Evolutionary conservation across 306 rosid genomes (phyloP), one percentile per base, ranked within the genome.

Genomic region (Prunus mira): DNA sequence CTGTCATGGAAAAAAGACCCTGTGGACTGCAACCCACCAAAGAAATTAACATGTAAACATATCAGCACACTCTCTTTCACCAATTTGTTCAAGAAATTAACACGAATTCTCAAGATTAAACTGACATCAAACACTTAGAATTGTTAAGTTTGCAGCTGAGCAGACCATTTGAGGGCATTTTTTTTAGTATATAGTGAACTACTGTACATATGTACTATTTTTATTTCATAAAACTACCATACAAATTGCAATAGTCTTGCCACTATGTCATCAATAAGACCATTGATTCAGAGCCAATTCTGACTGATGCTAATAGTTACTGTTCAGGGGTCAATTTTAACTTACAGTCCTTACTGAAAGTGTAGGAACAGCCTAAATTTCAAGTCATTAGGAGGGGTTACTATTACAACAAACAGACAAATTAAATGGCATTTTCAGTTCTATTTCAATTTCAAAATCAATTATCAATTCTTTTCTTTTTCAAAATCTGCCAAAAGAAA

Each of bases 1-100:
- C 83, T 87, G 65, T 93, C 92, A 54, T 75, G 90, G 78, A 87
- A 93, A 78, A 93, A 93, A 0, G 94, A 90, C 61, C 93, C 92
- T 1, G 93, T 89, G 1, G 92, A 92, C 97, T 92, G 87, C 80
- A 79, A 51, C 41, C 30, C 61, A 71, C 38, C 28, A 81, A 63
- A 30, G 18, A 41, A 69, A 22, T 38, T 15, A 15, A 30, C 51
- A 72, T 17, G 65, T 12, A 14, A 34, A 28, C 43, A 6, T 41
- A 62, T 28, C 4, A 18, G 5, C 2, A 3, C 8, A 34, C 41
- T 6, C n/a, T 61, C 41, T 18, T 60, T 28, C 22, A 62, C 32
- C n/a, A 5, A 62, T 62, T 62, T 62, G 10, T 62, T 62, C 65
- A 24, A 38, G 10, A 38, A 38, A 4, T 51, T 51, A 1, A 13